Base-by-base conservation (phyloP, 495 filamentous ascomycete genomes). In the Aspergillus saccharolyticus region DNA sequence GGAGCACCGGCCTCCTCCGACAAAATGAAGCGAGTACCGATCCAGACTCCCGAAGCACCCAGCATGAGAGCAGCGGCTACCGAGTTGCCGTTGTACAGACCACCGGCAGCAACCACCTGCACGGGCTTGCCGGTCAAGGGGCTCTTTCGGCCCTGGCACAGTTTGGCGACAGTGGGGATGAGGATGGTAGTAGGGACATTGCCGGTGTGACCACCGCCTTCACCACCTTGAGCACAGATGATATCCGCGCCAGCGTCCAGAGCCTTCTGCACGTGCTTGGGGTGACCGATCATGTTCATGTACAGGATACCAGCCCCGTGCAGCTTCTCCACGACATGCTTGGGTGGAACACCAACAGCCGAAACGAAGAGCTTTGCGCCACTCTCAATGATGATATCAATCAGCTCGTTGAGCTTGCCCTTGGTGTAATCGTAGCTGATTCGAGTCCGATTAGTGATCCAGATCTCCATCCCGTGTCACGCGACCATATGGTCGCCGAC, bases 231-330 rank as follows among this genome's bases (percentile, higher is more conserved):
- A 24, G 91, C 91, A 74, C 91, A 96, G 73, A 96, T 96, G 61
- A 96, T 86, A 71, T 96, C 91, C 58, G 81, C 86, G 64, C 94
- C 94, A 50, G 90, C 82, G 18, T 90, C 93, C 55, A 98, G 80
- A 70, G 88, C 88, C 82, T 97, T 97, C 70, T 86, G 80, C 49
- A 96, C 92, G 78, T 98, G 94, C 83, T 98, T 98, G 61, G 95
- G 95, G 83, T 97, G 94, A 55, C 93, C 94, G 71, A 98, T 95
- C 94, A 98, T 98, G 85, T 98, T 98, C 94, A 98, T 98, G 83
- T 93, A 96, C 54, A 96, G 80, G 59, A 98, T 81, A 54, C 92
- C 92, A 66, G 83, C 78, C 60, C 83, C 82, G 82, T 98, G 94
- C 33, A 98, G 85, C 61, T 79, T 85, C 48, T 97, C 89, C 58